Conservation (phyloP, 805 yeast genomes). For the Pichia nakasei region DNA sequence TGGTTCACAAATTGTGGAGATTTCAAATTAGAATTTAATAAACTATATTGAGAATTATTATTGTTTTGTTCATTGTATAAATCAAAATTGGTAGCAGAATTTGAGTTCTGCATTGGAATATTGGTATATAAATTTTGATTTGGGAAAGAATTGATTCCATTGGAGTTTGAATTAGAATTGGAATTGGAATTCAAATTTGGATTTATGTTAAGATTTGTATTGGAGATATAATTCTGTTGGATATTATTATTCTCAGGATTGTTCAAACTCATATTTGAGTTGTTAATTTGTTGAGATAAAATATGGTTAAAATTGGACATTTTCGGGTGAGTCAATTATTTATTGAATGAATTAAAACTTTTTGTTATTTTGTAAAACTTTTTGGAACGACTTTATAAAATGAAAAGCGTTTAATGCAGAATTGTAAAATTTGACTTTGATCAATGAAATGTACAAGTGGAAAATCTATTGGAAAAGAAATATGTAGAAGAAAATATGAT, state of each 20-base stretch:
- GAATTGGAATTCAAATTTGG: no score
- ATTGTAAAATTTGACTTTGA: no score
- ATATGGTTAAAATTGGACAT: slow-evolving; percentile 4
- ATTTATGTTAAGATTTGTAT: neutral
- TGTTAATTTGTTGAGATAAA: neutral
- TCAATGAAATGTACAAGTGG: no score
- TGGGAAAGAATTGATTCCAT: neutral
- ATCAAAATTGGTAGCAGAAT: slow-evolving; percentile 4
- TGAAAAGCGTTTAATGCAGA: no score
- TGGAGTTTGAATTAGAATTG: neutral
- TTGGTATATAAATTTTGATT: slow-evolving; percentile 1
- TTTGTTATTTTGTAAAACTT: no score
- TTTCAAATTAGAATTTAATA: neutral
- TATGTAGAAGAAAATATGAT: no score
- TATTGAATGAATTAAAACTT: neutral
- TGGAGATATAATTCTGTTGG: neutral
- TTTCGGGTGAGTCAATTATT: neutral
- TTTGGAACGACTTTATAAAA: no score
- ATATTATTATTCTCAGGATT: neutral
- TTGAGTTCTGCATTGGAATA: slow-evolving; percentile 6
- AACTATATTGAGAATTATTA: neutral
- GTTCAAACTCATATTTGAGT: neutral
- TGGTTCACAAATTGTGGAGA: slow-evolving; percentile 7
- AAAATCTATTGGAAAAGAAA: no score
- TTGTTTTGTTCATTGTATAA: neutral